Conservation (phyloP, 495 filamentous ascomycete species). For the Lichenothelia convexa region DNA sequence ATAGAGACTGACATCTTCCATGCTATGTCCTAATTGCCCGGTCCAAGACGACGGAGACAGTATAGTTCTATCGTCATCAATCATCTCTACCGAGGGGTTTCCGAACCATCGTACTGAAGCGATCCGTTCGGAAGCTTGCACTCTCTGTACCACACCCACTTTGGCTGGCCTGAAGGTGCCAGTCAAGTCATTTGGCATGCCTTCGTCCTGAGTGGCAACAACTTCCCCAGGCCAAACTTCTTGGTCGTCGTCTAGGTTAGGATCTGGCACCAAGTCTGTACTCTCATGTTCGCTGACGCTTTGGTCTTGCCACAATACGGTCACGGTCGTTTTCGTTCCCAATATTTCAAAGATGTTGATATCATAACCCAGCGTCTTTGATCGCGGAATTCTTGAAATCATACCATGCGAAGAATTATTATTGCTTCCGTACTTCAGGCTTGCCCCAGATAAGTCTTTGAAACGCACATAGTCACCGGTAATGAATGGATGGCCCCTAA, state of each 20-base stretch:
- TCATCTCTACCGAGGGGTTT: conserved; percentile 18
- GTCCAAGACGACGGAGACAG: conserved; percentile 19
- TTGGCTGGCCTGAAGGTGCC: conserved; percentile 20
- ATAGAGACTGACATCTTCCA: conserved; percentile 38
- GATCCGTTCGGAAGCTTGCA: conserved; percentile 32
- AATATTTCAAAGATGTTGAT: conserved; percentile 35
- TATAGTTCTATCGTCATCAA: conserved; percentile 16
- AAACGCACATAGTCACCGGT: too few relatives aligned
- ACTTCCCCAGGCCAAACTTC: conserved; percentile 43
- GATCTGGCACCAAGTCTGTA: conserved; percentile 26
- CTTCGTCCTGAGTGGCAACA: conserved; percentile 29
- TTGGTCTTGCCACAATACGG: conserved; percentile 42
- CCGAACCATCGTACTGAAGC: conserved; percentile 38
- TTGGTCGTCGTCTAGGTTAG: conserved; percentile 30
- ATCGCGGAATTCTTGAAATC: conserved; percentile 2
- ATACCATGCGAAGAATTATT: conserved; percentile 5
- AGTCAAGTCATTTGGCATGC: conserved; percentile 2
- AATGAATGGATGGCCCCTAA: too few relatives aligned
- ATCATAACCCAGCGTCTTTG: conserved; percentile 34
- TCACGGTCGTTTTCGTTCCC: conserved; percentile 27
- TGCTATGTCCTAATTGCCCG: conserved; percentile 23
- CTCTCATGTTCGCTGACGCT: conserved; percentile 27
- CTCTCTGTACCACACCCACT: conserved; percentile 41
- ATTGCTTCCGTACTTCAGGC: conserved; percentile 29
- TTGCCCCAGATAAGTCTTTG: conserved; percentile 28